Evolutionary conservation across 148 eudicot species (phyloP), one percentile per base, ranked within the genome.

Genomic region (Selenicereus undatus): DNA sequence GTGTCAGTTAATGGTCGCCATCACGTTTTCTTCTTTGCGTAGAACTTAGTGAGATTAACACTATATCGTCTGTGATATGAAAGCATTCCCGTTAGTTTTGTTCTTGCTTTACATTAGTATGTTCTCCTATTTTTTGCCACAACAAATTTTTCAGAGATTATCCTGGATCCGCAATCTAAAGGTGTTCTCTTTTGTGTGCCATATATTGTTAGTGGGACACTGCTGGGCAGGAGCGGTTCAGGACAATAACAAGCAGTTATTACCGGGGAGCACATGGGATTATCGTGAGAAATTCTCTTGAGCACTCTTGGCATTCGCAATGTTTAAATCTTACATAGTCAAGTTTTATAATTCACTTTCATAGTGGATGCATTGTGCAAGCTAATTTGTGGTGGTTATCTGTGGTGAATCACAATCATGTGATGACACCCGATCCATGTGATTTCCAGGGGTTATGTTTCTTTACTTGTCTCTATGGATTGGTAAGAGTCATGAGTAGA

Each of bases 261-360:
- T 95, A 95, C 88, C 88, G 97, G 30, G 98, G 98, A 80, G 98
- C 98, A 77, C 98, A 95, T 89, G 98, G 98, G 74, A 95, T 95
- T 68, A 95, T 95, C 69, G 98, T 95, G 83, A 91, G 97, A 58
- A 81, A 50, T 52, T 72, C 42, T 27, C 54, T 79, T 17, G n/a
- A 42, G 42, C 39, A 4, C 12, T 78, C 30, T 73, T 54, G 73
- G 62, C 76, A 77, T 62, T 80, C 26, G 20, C 51, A 39, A 9
- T 72, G 24, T 26, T 39, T 45, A 39, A 73, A 5, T 50, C 20
- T 27, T n/a, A 26, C 11, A 50, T 24, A 66, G 32, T 11, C 14
- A 8, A 24, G 60, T 24, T 17, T 20, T 18, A 48, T 48, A 48
- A 11, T 48, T 48, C 14, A 48, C 14, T 48, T 48, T 11, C 52